These are phyloP conservation scores for Ogataea degrootiae DNA, from an alignment of 805 yeast genomes.

Conservation along the genomic window DNA sequence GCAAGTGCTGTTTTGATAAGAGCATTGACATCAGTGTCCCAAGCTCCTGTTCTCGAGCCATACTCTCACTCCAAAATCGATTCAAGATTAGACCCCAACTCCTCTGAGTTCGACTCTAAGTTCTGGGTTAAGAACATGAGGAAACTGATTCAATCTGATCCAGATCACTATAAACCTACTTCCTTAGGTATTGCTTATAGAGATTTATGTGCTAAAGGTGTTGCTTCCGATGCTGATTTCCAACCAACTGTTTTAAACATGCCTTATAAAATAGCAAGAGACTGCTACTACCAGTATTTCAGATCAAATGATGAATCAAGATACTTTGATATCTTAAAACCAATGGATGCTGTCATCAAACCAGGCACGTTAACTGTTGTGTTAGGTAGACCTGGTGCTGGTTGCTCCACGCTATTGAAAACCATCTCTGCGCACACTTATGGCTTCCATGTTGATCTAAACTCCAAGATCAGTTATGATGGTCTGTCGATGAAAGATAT, in stretches of 20 bases:
- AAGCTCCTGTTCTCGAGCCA: slow-evolving; percentile 45
- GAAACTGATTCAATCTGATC: slow-evolving; percentile 47
- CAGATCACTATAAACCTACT: slow-evolving; percentile 59
- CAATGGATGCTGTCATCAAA: slow-evolving; percentile 58
- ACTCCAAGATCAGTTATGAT: slow-evolving; percentile 45
- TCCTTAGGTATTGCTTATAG: slow-evolving; percentile 56
- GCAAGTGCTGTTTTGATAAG: slow-evolving; percentile 21
- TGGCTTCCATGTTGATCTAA: slow-evolving; percentile 48
- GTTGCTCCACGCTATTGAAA: slow-evolving; percentile 65
- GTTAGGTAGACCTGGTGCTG: slow-evolving; percentile 78
- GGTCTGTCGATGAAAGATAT: slow-evolving; percentile 53
- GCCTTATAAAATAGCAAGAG: slow-evolving; percentile 31
- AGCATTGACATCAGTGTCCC: slow-evolving; percentile 46
- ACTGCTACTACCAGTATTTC: slow-evolving; percentile 19
- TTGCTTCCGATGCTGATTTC: slow-evolving; percentile 64
- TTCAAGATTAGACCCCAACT: slow-evolving; percentile 52
- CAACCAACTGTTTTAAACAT: slow-evolving; percentile 53
- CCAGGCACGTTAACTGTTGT: slow-evolving; percentile 70
- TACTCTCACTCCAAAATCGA: slow-evolving; percentile 23
- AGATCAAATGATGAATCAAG: slow-evolving; percentile 27
- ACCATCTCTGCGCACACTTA: slow-evolving; percentile 55
- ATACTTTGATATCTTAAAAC: slow-evolving; percentile 50
- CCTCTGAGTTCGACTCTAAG: slow-evolving; percentile 52
- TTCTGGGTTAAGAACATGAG: slow-evolving; percentile 66
- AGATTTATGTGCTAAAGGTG: slow-evolving; percentile 56